A percentile compares a stretch with the other conserved stretches of the same genome.
These are phyloP conservation scores for Petasospora fabianii DNA, from an alignment of 1,139 yeast genomes.

Conservation along the genomic window DNA sequence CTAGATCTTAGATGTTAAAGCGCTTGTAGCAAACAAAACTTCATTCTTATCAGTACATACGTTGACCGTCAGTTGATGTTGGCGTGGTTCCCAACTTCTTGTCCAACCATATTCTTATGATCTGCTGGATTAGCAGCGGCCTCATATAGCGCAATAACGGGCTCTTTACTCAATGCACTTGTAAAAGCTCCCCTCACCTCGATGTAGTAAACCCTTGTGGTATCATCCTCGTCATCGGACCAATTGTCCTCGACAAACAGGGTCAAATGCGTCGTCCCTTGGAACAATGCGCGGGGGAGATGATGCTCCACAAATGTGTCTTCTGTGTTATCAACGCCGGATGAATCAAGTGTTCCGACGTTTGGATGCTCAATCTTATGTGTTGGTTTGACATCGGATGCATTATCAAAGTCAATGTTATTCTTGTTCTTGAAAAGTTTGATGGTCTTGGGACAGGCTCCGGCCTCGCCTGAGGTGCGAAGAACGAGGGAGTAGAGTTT, in stretches of 20 bases:
- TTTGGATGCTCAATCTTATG: constrained; percentile 62
- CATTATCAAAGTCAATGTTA: constrained; percentile 67
- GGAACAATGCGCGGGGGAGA: constrained; percentile 70
- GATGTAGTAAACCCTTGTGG: constrained; percentile 58
- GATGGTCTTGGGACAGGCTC: constrained; percentile 64
- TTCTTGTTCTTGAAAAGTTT: constrained; percentile 70
- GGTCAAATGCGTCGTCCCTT: constrained; percentile 66
- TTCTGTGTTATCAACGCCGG: constrained; percentile 28
- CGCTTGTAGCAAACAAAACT: no score
- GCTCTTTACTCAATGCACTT: constrained; percentile 53
- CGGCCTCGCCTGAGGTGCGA: constrained; percentile 56
- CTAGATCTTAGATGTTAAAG: no score
- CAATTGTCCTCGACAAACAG: constrained; percentile 65
- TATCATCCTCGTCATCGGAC: constrained; percentile 54
- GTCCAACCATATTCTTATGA: constrained; percentile 50
- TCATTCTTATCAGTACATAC: no score
- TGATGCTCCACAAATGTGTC: constrained; percentile 77
- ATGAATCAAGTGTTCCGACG: constrained; percentile 44
- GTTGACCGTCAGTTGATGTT: constrained; percentile 42
- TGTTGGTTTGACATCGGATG: constrained; percentile 47
- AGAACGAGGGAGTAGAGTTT: constrained; percentile 71
- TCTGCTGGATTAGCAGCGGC: constrained; percentile 92
- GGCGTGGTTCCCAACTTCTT: constrained; percentile 45
- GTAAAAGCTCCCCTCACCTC: constrained; percentile 83
- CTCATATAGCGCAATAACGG: constrained; percentile 76